phyloP scores from a whole-genome alignment of 805 yeast genomes.

The Candida taoyuanica region DNA sequence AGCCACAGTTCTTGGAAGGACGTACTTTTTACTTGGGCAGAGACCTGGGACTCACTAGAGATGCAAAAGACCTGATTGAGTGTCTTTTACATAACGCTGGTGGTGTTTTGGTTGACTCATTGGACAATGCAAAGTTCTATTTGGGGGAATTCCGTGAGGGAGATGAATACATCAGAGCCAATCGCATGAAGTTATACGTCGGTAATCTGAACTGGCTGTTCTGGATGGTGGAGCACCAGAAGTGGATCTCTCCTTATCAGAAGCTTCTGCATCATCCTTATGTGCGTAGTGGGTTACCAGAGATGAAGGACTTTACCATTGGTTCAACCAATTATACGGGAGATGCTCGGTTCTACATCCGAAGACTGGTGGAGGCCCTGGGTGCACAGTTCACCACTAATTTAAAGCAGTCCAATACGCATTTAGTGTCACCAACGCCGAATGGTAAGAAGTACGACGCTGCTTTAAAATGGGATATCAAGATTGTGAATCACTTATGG shows the following conservation, averaged over 20 bases:
- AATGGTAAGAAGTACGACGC: conserved; percentile 73
- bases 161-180: conserved; percentile 44
- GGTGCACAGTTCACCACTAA: conserved; percentile 77
- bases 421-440: conserved; percentile 62
- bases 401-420: conserved; percentile 61
- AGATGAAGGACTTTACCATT: conserved; percentile 49
- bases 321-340: conserved; percentile 82
- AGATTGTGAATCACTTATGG: conserved; percentile 80
- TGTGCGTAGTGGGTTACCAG: conserved; percentile 43
- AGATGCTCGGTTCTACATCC: conserved; percentile 71
- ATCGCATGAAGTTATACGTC: conserved; percentile 36
- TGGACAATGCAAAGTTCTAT: conserved; percentile 40
- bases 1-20: conserved; percentile 33
- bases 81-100: conserved; percentile 48
- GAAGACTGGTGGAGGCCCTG: conserved; percentile 53
- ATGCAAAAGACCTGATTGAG: conserved; percentile 35
- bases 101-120: conserved; percentile 39
- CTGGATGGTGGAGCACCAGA: conserved; percentile 50
- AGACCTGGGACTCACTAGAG: conserved; percentile 52
- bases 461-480: conserved; percentile 63
- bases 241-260: conserved; percentile 50
- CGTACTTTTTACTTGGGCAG: conserved; percentile 46
- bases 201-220: conserved; percentile 79
- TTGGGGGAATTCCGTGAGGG: conserved; percentile 64
- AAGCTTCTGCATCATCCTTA: conserved; percentile 70